These are phyloP conservation scores for Tolypocladium capitatum DNA, from an alignment of 2,329 filamentous ascomycete genomes.

Conservation along the genomic window DNA sequence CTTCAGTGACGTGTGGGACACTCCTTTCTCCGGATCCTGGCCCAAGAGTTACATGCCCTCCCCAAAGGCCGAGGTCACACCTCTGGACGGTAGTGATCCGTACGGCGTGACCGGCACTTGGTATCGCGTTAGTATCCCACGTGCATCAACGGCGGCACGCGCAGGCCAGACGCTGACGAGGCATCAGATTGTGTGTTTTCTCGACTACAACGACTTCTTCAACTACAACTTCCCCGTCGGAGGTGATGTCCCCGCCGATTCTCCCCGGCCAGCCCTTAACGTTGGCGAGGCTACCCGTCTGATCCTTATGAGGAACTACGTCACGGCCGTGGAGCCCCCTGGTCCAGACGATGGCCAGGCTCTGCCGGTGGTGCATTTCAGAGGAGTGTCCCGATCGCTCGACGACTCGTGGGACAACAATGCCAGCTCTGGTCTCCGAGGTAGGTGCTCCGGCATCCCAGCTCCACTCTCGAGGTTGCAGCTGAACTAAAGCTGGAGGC, in stretches of 20 bases:
- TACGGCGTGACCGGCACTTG: constrained; percentile 60
- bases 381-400: constrained; percentile 46
- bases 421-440: constrained; percentile 51
- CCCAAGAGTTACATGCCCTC: constrained; percentile 32
- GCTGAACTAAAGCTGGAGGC: constrained; percentile 9
- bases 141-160: neutral
- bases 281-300: constrained; percentile 56
- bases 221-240: constrained; percentile 52
- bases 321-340: constrained; percentile 47
- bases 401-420: constrained; percentile 56
- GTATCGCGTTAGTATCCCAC: constrained; percentile 40
- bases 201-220: constrained; percentile 62
- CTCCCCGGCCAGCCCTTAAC: constrained; percentile 39
- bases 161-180: constrained; percentile 6
- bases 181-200: constrained; percentile 29
- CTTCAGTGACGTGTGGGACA: constrained; percentile 39
- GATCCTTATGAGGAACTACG: constrained; percentile 53
- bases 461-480: neutral
- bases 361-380: constrained; percentile 55
- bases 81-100: constrained; percentile 47
- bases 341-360: constrained; percentile 42
- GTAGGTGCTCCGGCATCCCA: constrained; percentile 23
- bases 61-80: constrained; percentile 19
- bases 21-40: constrained; percentile 43
- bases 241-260: constrained; percentile 24